A percentile compares a stretch with the other conserved stretches of the same genome.
Conservation (phyloP, 768 basidiomycete species). For the Clavulina sp. region DNA sequence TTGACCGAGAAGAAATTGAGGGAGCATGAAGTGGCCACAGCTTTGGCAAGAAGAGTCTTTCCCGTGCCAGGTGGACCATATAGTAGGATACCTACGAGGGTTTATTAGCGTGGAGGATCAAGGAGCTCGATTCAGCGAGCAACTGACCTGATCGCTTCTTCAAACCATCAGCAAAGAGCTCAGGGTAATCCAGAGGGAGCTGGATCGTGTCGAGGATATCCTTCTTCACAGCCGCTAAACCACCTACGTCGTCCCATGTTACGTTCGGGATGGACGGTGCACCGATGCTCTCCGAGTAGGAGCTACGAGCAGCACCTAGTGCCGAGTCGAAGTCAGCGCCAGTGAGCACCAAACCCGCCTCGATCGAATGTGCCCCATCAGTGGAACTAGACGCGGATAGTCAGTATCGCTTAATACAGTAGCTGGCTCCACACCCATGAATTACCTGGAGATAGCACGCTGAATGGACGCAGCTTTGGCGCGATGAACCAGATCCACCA, state of each 20-base stretch:
- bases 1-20: conserved; percentile 97
- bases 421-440: background rate
- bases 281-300: conserved; percentile 87
- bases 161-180: conserved; percentile 73
- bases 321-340: conserved; percentile 56
- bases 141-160: conserved; percentile 83
- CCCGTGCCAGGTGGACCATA: conserved; percentile 95
- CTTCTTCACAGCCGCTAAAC: conserved; percentile 65
- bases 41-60: conserved; percentile 88
- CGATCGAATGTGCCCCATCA: conserved; percentile 11
- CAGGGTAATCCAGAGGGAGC: conserved; percentile 76
- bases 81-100: conserved; percentile 53
- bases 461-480: conserved; percentile 38
- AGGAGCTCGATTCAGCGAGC: conserved; percentile 8
- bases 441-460: conserved; percentile 20
- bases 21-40: conserved; percentile 87
- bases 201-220: conserved; percentile 96
- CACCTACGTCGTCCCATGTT: conserved; percentile 95
- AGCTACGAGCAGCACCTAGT: conserved; percentile 48
- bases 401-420: background rate
- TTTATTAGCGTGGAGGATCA: background rate
- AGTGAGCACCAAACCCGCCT: conserved; percentile 23
- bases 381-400: background rate
- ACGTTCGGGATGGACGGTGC: conserved; percentile 93
- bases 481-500: conserved; percentile 47